Conservation (phyloP, 805 yeast species). For the Saccharomycopsis fodiens region DNA sequence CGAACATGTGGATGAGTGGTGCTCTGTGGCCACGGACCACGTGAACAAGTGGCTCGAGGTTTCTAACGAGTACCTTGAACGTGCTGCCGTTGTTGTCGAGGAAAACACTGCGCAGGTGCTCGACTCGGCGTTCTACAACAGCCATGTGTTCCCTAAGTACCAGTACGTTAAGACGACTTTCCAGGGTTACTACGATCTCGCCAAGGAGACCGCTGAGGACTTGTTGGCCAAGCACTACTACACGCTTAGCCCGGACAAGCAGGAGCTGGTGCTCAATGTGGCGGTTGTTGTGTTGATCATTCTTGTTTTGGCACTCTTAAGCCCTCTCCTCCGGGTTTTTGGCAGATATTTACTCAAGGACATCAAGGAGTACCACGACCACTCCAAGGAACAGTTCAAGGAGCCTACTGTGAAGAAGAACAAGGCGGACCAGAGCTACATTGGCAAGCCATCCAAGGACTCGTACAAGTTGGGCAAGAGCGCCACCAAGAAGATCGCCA, state of each 20-base stretch:
- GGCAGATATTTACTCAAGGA: slow-evolving; percentile 7
- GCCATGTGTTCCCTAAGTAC: slow-evolving; percentile 4
- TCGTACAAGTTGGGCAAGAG: slow-evolving; percentile 2
- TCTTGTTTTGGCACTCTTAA: not conserved
- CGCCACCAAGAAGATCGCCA: not conserved
- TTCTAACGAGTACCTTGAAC: not conserved
- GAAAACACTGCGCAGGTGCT: not conserved
- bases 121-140: slow-evolving; percentile 3
- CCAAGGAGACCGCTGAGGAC: not conserved
- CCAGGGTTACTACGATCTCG: not conserved
- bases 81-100: not conserved
- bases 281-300: not conserved
- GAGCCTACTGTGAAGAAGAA: not conserved
- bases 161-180: not conserved
- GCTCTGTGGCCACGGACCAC: not conserved
- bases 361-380: slow-evolving; percentile 12
- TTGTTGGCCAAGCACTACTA: slow-evolving; percentile 9
- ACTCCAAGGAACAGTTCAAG: slow-evolving; percentile 8
- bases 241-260: slow-evolving; percentile 3
- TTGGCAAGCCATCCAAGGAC: not conserved
- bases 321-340: not conserved
- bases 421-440: not conserved
- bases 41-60: not conserved
- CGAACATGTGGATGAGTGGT: not conserved
- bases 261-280: slow-evolving; percentile 5